Percentiles rank a stretch among this genome's conserved stretches.
Evolutionary conservation across 441 rosid genomes (phyloP).

Genomic region (Populus hybrid): DNA sequence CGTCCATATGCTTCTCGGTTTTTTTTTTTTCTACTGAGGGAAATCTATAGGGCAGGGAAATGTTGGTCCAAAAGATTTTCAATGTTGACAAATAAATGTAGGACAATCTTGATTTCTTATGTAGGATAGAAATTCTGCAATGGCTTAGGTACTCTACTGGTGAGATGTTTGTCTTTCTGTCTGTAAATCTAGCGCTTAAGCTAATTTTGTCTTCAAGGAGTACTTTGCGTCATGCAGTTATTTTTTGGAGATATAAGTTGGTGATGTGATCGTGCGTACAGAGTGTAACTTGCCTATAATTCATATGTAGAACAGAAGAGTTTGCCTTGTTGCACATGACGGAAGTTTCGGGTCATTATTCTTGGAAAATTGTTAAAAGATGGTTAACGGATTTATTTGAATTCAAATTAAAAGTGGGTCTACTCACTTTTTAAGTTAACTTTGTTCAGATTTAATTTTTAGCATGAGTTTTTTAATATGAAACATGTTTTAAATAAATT

Average conservation of each 20-base stretch:
- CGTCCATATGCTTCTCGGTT: neutral
- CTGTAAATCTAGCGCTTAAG: slow-evolving; percentile 15
- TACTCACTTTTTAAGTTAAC: no score
- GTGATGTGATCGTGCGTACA: neutral
- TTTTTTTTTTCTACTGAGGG: slow-evolving; percentile 13
- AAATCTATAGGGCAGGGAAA: slow-evolving; percentile 4
- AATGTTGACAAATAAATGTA: slow-evolving; percentile 25
- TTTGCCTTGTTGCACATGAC: neutral
- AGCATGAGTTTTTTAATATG: no score
- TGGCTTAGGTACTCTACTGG: neutral
- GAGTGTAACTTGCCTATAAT: neutral
- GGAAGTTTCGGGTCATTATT: neutral
- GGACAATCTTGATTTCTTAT: neutral
- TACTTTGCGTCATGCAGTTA: neutral
- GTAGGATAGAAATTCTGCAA: neutral
- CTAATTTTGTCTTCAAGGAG: neutral
- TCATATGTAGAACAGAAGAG: neutral
- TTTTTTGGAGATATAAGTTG: neutral
- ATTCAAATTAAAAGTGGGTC: no score
- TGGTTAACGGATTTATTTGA: no score
- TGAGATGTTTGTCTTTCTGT: neutral
- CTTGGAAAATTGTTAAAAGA: no score
- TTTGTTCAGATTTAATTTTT: no score
- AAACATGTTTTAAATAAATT: no score
- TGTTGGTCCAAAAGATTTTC: slow-evolving; percentile 6